Conservation (phyloP, 768 basidiomycete species). For the Rhodotorula babjevae region DNA sequence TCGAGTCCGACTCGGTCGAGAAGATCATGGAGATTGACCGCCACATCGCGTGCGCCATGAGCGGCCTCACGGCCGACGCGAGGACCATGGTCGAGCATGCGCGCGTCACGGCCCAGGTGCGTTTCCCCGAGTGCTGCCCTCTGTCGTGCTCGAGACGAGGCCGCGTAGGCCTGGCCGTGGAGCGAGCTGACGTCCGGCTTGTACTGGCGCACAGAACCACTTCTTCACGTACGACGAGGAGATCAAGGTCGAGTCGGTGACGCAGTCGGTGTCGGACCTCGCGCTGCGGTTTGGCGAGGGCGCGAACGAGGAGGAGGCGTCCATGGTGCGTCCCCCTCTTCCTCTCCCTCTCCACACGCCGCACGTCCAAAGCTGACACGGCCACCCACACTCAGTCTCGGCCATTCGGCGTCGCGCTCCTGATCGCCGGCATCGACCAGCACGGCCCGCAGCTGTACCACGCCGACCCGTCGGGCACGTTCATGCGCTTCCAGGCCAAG, state of each 20-base stretch:
- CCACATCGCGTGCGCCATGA: constrained; percentile 98
- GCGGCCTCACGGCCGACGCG: constrained; percentile 87
- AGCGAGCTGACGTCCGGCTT: no score
- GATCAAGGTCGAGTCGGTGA: constrained; percentile 95
- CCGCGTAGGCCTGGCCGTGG: no score
- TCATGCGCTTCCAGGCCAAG: constrained; percentile 93
- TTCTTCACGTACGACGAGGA: constrained; percentile 92
- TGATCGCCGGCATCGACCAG: constrained; percentile 97
- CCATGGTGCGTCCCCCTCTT: constrained; percentile 61
- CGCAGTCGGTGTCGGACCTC: constrained; percentile 96
- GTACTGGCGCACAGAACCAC: constrained; percentile 61
- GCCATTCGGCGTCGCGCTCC: constrained; percentile 93
- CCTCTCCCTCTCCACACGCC: neutral
- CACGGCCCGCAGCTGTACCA: constrained; percentile 95
- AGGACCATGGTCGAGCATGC: constrained; percentile 99
- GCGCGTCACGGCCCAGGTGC: constrained; percentile 70
- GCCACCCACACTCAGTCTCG: constrained; percentile 56
- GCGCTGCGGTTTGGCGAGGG: constrained; percentile 97
- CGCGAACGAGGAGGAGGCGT: constrained; percentile 95
- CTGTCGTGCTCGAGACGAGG: no score
- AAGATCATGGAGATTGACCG: constrained; percentile 99
- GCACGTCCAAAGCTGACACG: neutral
- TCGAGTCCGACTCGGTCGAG: constrained; percentile 92
- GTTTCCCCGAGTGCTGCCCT: no score
- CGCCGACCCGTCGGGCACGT: constrained; percentile 97